Evolutionary conservation across 2,329 filamentous ascomycete genomes (phyloP), one percentile per base, ranked within the genome.

Genomic region (Penicillium freii): DNA sequence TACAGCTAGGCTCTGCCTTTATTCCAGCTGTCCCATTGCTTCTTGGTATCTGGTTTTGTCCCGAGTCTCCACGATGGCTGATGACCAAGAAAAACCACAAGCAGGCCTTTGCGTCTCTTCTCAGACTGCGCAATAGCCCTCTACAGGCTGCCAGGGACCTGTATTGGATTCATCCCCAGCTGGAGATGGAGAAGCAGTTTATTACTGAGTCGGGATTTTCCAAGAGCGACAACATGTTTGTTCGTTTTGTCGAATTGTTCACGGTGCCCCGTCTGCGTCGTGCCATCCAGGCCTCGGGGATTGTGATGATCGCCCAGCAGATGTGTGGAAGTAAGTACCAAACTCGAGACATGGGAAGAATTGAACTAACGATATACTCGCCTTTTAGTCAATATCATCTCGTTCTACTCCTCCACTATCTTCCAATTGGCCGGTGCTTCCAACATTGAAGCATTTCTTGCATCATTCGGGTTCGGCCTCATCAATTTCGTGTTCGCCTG

Each of bases 1-100:
- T 81, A 21, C 76, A 80, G 57, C 66, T 81, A 13, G 79, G 77
- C 1, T 77, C 74, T 0, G 77, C 79, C 5, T 79, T 79, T 53
- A 76, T 81, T 44, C 79, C 80, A 4, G 78, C 79, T 5, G 66
- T 80, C 1, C 73, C 78, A 2, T 67, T 82, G 10, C 58, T 75
- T 3, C 34, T 80, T 19, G 77, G 78, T 1, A 77, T 82, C n/a
- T 78, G 69, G 49, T 75, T 77, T 54, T 75, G 76, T 25, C 77
- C 77, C 0, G 69, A 74, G 53, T 77, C 73, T 1, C 73, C 75
- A 13, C 68, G 76, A n/a, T 78, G 75, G 70, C 62, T 75, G 13
- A 71, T 76, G 39, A 73, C 65, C 31, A 71, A 68, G 47, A 61
- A 62, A 2, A 57, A 62, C 13, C 68, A 72, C 39, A 44, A 27